Evolutionary conservation across 2,329 filamentous ascomycete genomes (phyloP).

Genomic region (Penicillium sp.): DNA sequence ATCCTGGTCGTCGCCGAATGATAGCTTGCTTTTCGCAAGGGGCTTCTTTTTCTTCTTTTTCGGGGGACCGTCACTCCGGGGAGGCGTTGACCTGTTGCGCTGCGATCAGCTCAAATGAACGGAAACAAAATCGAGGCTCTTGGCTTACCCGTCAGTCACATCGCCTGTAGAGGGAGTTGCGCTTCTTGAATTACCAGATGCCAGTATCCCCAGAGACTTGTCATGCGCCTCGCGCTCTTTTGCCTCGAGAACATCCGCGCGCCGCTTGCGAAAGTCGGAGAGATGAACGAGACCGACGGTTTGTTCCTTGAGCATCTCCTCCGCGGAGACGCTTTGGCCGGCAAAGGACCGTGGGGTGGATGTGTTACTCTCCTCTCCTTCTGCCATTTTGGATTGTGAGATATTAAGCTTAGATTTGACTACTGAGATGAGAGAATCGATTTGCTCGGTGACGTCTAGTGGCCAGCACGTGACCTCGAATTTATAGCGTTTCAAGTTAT

Average conservation of each 20-base stretch:
- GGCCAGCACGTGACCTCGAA: conserved; percentile 9
- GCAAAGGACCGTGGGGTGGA: conserved; percentile 61
- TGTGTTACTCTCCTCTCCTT: conserved; percentile 40
- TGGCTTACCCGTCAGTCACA: conserved; percentile 58
- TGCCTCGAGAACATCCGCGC: conserved; percentile 88
- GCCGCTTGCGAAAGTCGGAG: conserved; percentile 92
- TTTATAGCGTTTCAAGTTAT: background rate
- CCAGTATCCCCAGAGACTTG: conserved; percentile 48
- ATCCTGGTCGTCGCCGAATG: conserved; percentile 62
- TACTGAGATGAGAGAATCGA: background rate
- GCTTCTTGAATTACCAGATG: conserved; percentile 47
- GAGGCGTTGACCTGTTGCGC: conserved; percentile 56
- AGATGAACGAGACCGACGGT: conserved; percentile 89
- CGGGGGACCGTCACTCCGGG: conserved; percentile 44
- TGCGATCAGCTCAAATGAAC: conserved; percentile 47
- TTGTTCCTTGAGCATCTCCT: conserved; percentile 77
- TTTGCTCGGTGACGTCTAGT: conserved; percentile 15
- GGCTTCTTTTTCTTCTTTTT: conserved; percentile 60
- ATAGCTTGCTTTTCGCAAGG: conserved; percentile 59
- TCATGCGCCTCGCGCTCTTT: conserved; percentile 79
- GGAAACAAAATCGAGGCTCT: conserved; percentile 9
- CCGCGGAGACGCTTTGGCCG: conserved; percentile 69
- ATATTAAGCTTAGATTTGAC: conserved; percentile 2
- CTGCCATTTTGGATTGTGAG: conserved; percentile 13
- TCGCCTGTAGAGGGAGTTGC: conserved; percentile 49